These are phyloP conservation scores for Entrophospora sp. DNA, from an alignment of 192 early-diverging fungal genomes.

Conservation along the genomic window DNA sequence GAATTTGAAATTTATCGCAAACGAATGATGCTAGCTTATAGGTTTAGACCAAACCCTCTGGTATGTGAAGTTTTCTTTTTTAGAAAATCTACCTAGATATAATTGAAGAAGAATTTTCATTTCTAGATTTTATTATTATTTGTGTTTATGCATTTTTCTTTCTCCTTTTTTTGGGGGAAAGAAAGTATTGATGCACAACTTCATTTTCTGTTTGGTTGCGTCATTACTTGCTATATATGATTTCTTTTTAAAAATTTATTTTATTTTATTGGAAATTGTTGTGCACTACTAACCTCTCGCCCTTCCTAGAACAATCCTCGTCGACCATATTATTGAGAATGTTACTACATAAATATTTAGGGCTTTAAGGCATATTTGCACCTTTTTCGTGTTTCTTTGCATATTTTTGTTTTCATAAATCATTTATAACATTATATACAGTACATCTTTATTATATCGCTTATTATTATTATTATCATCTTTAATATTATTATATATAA, in stretches of 20 bases:
- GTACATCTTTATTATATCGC: too few relatives aligned
- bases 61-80: slow-evolving; percentile 7
- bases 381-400: neutral
- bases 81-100: neutral
- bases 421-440: too few relatives aligned
- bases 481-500: too few relatives aligned
- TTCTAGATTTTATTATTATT: too few relatives aligned
- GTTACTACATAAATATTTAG: neutral
- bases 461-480: too few relatives aligned
- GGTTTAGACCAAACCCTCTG: slow-evolving; percentile 26
- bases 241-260: neutral
- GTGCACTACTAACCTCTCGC: slow-evolving; percentile 23
- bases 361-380: too few relatives aligned
- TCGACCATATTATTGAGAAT: slow-evolving; percentile 28
- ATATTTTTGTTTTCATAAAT: slow-evolving; percentile 15
- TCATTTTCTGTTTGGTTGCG: neutral
- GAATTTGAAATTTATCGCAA: slow-evolving; percentile 28
- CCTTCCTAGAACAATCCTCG: slow-evolving; percentile 27
- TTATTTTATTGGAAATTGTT: neutral
- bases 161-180: too few relatives aligned
- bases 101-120: neutral
- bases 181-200: too few relatives aligned
- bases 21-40: slow-evolving; percentile 24
- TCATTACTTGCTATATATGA: too few relatives aligned
- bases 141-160: neutral